These are phyloP conservation scores for Dacryopinax spathularia DNA, from an alignment of 768 basidiomycete genomes.

Conservation along the genomic window DNA sequence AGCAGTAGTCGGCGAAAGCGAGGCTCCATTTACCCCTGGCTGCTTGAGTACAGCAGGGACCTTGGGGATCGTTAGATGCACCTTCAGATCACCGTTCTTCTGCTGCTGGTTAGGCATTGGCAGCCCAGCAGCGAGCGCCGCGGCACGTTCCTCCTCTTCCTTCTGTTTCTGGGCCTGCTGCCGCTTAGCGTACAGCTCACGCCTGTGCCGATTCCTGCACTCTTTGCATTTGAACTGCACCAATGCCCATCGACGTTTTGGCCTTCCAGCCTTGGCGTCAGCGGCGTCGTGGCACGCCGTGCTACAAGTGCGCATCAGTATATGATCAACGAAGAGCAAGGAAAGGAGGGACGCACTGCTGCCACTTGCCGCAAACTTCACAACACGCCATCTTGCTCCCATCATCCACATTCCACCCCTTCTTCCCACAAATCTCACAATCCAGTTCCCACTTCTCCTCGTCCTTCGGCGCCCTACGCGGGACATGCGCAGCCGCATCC, in stretches of 20 bases:
- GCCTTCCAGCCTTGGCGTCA: constrained; percentile 49
- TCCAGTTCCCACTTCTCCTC: constrained; percentile 71
- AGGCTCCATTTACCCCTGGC: neutral
- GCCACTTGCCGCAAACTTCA: constrained; percentile 72
- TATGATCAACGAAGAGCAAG: neutral
- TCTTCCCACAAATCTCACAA: constrained; percentile 69
- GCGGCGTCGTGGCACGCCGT: constrained; percentile 66
- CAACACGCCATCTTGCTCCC: constrained; percentile 68
- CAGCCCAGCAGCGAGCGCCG: neutral
- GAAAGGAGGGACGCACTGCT: constrained; percentile 33
- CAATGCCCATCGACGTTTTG: constrained; percentile 66
- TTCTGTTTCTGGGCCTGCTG: neutral
- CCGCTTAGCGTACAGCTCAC: neutral
- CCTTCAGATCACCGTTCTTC: neutral
- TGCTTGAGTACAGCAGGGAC: neutral
- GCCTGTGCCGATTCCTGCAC: constrained; percentile 5
- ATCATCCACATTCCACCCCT: constrained; percentile 65
- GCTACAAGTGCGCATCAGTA: constrained; percentile 5
- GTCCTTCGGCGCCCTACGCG: constrained; percentile 30
- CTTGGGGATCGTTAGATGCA: neutral
- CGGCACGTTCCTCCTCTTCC: neutral
- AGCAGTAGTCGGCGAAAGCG: neutral
- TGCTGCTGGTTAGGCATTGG: neutral
- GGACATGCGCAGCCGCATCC: neutral
- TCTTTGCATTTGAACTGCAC: constrained; percentile 64